phyloP scores from a whole-genome alignment of 495 filamentous ascomycete genomes.

The Penicillium canariense region DNA sequence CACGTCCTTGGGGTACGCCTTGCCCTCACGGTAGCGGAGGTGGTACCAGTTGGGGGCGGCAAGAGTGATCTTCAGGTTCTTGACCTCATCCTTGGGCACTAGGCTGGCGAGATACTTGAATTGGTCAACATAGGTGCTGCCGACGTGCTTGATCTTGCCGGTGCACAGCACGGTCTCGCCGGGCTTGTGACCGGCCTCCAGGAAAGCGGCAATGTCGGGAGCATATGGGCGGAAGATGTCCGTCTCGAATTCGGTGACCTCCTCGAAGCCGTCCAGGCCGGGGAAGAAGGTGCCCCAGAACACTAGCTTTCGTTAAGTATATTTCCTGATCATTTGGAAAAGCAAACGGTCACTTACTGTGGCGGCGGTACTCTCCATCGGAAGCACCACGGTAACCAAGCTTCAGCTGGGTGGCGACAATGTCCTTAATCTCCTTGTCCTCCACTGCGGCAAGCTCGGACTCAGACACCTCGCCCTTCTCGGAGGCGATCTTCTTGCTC shows the following conservation, averaged over 20 bases:
- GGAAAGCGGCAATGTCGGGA: slow-evolving; percentile 75
- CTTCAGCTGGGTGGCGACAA: slow-evolving; percentile 63
- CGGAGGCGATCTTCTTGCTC: slow-evolving; percentile 56
- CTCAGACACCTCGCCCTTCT: slow-evolving; percentile 44
- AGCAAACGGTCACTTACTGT: slow-evolving; percentile 40
- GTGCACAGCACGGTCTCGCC: slow-evolving; percentile 72
- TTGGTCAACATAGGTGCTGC: slow-evolving; percentile 61
- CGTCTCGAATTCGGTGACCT: slow-evolving; percentile 54
- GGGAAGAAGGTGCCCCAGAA: slow-evolving; percentile 77
- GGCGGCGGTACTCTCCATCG: slow-evolving; percentile 74
- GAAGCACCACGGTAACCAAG: slow-evolving; percentile 67
- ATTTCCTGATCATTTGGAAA: background rate
- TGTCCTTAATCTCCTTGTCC: slow-evolving; percentile 63
- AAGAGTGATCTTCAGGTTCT: slow-evolving; percentile 69
- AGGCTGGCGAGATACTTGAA: slow-evolving; percentile 66
- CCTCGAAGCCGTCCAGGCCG: slow-evolving; percentile 66
- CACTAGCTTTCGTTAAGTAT: slow-evolving; percentile 34
- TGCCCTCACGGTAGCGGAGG: slow-evolving; percentile 67
- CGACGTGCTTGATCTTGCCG: slow-evolving; percentile 66
- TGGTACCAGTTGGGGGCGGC: slow-evolving; percentile 75
- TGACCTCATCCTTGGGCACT: slow-evolving; percentile 56
- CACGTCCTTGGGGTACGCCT: slow-evolving; percentile 62
- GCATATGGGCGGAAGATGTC: slow-evolving; percentile 72
- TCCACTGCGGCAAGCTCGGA: slow-evolving; percentile 50
- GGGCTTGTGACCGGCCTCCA: slow-evolving; percentile 67